These are phyloP conservation scores for Colletotrichum truncatum DNA, from an alignment of 2,329 filamentous ascomycete species.

Conservation along the genomic window DNA sequence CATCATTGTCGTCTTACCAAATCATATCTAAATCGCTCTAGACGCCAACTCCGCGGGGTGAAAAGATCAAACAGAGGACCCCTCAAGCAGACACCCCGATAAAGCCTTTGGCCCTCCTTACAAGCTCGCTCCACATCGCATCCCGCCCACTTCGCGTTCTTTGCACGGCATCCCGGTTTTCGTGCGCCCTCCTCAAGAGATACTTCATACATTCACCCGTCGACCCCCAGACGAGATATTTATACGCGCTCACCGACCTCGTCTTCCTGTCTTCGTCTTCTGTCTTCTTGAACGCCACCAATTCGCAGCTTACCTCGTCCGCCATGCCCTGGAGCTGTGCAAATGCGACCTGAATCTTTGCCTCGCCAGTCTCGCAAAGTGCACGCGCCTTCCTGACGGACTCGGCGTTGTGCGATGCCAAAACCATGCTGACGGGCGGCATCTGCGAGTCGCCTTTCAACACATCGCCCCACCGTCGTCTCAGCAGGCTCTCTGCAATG, in stretches of 20 bases:
- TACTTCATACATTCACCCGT: constrained; percentile 89
- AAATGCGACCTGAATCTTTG: constrained; percentile 50
- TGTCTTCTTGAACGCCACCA: constrained; percentile 44
- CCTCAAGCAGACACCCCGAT: constrained; percentile 46
- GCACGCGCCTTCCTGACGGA: constrained; percentile 70
- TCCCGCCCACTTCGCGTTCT: constrained; percentile 69
- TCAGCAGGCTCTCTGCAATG: constrained; percentile 74
- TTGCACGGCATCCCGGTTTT: constrained; percentile 77
- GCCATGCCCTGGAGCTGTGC: constrained; percentile 73
- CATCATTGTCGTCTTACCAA: neutral
- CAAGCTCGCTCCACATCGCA: constrained; percentile 70
- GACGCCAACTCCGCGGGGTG: neutral
- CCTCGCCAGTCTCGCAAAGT: constrained; percentile 56
- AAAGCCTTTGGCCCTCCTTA: constrained; percentile 58
- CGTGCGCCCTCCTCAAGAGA: constrained; percentile 67
- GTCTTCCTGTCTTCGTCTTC: neutral
- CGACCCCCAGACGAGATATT: constrained; percentile 76
- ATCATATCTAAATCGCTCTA: neutral
- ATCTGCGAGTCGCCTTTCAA: constrained; percentile 49
- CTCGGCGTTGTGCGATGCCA: constrained; percentile 84
- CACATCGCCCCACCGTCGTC: constrained; percentile 64
- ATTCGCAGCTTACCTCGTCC: constrained; percentile 83
- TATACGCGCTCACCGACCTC: constrained; percentile 56
- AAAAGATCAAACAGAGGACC: constrained; percentile 17
- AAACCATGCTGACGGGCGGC: constrained; percentile 70